Conservation (phyloP, 169 alveolate genomes). For the Plasmodium reichenowi region DNA sequence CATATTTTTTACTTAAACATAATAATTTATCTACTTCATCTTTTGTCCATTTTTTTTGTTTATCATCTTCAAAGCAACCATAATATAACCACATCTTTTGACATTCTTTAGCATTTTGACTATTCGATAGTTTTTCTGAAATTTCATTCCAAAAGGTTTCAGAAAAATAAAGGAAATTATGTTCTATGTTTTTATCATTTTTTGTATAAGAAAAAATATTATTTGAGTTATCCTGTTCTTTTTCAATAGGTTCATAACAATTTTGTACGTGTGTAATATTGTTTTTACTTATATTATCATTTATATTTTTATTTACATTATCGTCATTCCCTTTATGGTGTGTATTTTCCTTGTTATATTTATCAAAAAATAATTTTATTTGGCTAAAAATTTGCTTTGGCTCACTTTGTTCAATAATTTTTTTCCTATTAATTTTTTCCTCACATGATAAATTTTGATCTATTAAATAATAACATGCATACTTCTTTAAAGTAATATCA, state of each 20-base stretch:
- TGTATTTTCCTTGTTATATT: background rate
- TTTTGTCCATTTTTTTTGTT: conserved; percentile 52
- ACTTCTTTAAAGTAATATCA: conserved; percentile 24
- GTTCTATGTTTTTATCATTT: background rate
- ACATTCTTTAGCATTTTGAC: conserved; percentile 30
- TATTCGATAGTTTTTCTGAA: conserved; percentile 16
- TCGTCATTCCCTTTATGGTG: background rate
- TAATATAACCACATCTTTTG: conserved; percentile 69
- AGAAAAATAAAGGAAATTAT: conserved; percentile 19
- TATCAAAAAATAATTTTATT: conserved; percentile 47
- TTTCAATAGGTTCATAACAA: background rate
- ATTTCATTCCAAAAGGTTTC: conserved; percentile 46
- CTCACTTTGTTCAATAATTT: conserved; percentile 47
- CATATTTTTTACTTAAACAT: conserved; percentile 34
- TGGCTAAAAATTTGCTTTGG: conserved; percentile 14
- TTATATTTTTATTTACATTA: background rate
- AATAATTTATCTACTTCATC: conserved; percentile 56
- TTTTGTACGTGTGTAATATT: too few relatives aligned
- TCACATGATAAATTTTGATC: conserved; percentile 40
- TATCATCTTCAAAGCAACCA: conserved; percentile 65
- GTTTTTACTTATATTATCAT: too few relatives aligned
- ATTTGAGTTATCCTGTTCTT: too few relatives aligned
- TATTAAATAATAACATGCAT: conserved; percentile 57
- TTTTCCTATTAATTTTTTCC: conserved; percentile 6
- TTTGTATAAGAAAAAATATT: background rate